Conservation (phyloP, 2,329 filamentous ascomycete genomes). For the Aspergillus niger region DNA sequence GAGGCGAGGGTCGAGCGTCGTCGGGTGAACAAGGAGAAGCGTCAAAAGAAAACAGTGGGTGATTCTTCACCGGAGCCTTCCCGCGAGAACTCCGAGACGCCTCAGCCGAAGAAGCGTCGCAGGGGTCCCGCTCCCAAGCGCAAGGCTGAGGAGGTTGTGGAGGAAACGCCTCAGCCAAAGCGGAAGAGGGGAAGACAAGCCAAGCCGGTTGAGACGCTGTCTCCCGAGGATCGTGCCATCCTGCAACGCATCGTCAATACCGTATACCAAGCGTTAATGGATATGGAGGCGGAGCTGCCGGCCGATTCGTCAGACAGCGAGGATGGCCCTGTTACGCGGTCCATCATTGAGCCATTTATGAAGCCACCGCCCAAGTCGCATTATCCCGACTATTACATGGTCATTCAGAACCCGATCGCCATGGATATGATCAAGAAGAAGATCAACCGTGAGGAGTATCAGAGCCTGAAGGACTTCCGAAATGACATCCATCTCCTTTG, state of each 20-base stretch:
- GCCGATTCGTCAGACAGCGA: constrained; percentile 55
- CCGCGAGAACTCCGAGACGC: constrained; percentile 79
- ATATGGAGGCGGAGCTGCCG: constrained; percentile 73
- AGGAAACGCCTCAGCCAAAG: constrained; percentile 75
- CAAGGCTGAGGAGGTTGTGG: constrained; percentile 76
- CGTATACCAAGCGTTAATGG: constrained; percentile 79
- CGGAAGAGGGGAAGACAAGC: constrained; percentile 72
- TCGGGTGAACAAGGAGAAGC: constrained; percentile 72
- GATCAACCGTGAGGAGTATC: constrained; percentile 96
- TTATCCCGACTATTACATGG: constrained; percentile 92
- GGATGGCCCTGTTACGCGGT: constrained; percentile 63
- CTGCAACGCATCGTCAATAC: constrained; percentile 77
- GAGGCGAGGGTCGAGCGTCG: constrained; percentile 81
- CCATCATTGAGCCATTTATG: constrained; percentile 92
- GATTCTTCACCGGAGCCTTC: constrained; percentile 79
- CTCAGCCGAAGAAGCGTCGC: constrained; percentile 74
- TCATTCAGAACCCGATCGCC: constrained; percentile 89
- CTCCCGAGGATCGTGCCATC: constrained; percentile 68
- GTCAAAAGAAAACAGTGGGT: constrained; percentile 46
- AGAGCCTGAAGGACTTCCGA: constrained; percentile 74
- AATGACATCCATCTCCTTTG: constrained; percentile 83
- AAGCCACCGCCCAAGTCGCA: constrained; percentile 85
- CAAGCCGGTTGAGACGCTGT: constrained; percentile 69
- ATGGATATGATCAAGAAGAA: constrained; percentile 94
- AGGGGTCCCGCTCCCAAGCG: constrained; percentile 82